Evolutionary conservation across 2,329 filamentous ascomycete species (phyloP), one percentile per base, ranked within the genome.

Genomic region (Aspergillus ochraceoroseus): DNA sequence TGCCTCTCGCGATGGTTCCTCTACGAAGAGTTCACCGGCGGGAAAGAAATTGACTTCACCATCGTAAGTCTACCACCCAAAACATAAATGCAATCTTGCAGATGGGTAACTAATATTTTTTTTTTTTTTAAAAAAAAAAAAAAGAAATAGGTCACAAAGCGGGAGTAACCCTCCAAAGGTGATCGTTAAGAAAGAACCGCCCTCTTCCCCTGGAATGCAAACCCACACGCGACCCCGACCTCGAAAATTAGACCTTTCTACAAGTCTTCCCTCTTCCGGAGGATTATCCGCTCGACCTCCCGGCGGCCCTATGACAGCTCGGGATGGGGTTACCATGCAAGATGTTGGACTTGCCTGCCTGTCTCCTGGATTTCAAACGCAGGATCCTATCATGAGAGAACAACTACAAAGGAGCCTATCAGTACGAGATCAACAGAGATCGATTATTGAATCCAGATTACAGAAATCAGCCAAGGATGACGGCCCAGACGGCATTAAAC

Each of bases 371-470:
- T 96, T 98, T 58, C 82, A 94, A 52, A 96, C 92, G 11, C 86
- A 96, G 56, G 88, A 98, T 65, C 90, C 92, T n/a, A 78, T 85
- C 13, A 94, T 95, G 87, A 83, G 92, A 60, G 87, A 95, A 66
- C 89, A 96, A 65, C 72, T 98, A 38, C 88, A 96, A 67, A 81
- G 90, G 53, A 96, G 92, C 66, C 80, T 95, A 66, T 88, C 85
- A 31, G 89, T 98, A 19, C 77, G 89, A 49, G 90, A 98, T 53
- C 87, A 95, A 62, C 92, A 98, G 66, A 78, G 90, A 52, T 85
- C 87, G 51, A 90, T 98, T 53, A 98, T 98, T 54, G 92, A 96
- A 67, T 82, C 87, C 23, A 80, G 92, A 58, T 70, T 90, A 54
- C 88, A 95, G 57, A 89, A 90, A 66, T 86, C 89, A 34, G 85